Conservation (phyloP, 2,329 filamentous ascomycete species). For the Fusarium praegraminearum region DNA sequence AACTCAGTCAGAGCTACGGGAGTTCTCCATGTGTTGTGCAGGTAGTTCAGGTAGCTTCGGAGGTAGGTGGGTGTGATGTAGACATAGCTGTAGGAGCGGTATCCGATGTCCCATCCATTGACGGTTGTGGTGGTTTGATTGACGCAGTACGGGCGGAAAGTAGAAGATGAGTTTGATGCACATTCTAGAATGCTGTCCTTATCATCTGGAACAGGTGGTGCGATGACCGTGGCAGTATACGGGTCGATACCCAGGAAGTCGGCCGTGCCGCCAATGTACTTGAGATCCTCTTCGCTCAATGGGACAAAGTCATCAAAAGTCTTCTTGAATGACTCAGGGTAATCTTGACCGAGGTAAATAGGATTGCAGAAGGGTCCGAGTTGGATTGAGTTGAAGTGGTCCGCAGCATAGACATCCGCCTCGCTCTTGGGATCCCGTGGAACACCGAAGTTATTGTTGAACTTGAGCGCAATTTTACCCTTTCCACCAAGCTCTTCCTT, state of each 20-base stretch:
- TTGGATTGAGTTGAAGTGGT: constrained; percentile 61
- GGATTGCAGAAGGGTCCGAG: constrained; percentile 65
- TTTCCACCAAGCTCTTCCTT: constrained; percentile 64
- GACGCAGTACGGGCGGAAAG: constrained; percentile 65
- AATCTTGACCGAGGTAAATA: constrained; percentile 64
- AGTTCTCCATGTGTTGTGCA: constrained; percentile 68
- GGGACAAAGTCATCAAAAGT: constrained; percentile 60
- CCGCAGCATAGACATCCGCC: constrained; percentile 58
- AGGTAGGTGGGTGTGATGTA: constrained; percentile 70
- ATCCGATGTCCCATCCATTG: constrained; percentile 70
- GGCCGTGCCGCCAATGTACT: constrained; percentile 61
- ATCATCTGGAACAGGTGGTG: constrained; percentile 54
- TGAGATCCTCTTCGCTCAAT: constrained; percentile 62
- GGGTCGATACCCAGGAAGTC: constrained; percentile 70
- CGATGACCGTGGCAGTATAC: constrained; percentile 68
- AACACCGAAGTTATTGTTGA: constrained; percentile 64
- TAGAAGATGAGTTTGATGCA: constrained; percentile 58
- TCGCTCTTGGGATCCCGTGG: constrained; percentile 56
- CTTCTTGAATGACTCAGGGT: constrained; percentile 60
- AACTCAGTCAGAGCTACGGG: constrained; percentile 67
- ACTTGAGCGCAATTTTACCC: constrained; percentile 63
- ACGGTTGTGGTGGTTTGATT: constrained; percentile 59
- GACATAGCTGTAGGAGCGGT: constrained; percentile 66
- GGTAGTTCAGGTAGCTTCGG: constrained; percentile 66
- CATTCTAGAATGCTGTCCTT: constrained; percentile 61